Conservation (phyloP, 2,329 filamentous ascomycete species). For the Alternaria arborescens region DNA sequence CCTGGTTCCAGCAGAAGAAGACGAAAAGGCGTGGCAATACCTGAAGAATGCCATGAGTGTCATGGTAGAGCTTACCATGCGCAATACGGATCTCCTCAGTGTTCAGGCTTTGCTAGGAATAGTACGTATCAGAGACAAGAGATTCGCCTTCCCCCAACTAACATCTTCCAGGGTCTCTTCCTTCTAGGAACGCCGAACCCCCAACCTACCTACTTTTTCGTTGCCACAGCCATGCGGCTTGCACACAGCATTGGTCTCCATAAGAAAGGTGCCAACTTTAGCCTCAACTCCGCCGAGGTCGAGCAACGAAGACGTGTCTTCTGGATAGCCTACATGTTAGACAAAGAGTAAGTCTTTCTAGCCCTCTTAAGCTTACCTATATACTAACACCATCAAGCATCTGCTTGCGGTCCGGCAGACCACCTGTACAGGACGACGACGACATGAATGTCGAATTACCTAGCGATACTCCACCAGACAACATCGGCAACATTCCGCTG, state of each 20-base stretch:
- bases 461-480: slow-evolving; percentile 87
- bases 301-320: slow-evolving; percentile 86
- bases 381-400: slow-evolving; percentile 57
- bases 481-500: slow-evolving; percentile 92
- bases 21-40: slow-evolving; percentile 93
- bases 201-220: slow-evolving; percentile 89
- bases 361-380: not conserved
- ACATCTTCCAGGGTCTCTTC: slow-evolving; percentile 71
- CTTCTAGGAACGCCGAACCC: slow-evolving; percentile 96
- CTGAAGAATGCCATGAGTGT: slow-evolving; percentile 97
- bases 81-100: slow-evolving; percentile 92
- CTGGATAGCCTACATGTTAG: slow-evolving; percentile 78
- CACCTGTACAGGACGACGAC: slow-evolving; percentile 77
- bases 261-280: slow-evolving; percentile 91
- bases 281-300: slow-evolving; percentile 90
- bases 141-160: slow-evolving; percentile 15
- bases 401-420: slow-evolving; percentile 74
- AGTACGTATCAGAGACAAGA: slow-evolving; percentile 55
- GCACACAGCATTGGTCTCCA: slow-evolving; percentile 95
- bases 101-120: slow-evolving; percentile 94
- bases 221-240: slow-evolving; percentile 87
- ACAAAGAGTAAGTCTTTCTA: slow-evolving; percentile 67
- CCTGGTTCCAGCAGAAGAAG: slow-evolving; percentile 86
- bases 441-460: slow-evolving; percentile 97
- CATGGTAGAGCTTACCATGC: slow-evolving; percentile 90